Evolutionary conservation across 108 stramenopile genomes (phyloP).

Genomic region (Nitzschia palea): DNA sequence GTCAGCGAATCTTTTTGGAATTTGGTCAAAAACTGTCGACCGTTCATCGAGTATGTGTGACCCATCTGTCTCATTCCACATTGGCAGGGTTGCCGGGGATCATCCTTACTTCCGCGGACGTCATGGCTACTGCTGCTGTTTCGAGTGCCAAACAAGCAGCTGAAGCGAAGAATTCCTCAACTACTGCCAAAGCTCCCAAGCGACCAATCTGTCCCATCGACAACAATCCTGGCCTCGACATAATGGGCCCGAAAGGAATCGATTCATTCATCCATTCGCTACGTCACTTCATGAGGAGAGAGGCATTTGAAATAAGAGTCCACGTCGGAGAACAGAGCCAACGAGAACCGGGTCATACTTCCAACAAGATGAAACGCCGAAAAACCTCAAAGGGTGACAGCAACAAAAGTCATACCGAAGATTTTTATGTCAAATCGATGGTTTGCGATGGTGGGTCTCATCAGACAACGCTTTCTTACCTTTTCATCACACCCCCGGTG

Average conservation of each 20-base stretch:
- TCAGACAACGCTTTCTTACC: conserved; percentile 52
- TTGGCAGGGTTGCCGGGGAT: conserved; percentile 83
- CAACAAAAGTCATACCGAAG: conserved; percentile 15
- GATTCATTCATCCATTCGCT: conserved; percentile 64
- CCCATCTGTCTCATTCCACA: conserved; percentile 62
- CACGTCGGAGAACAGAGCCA: conserved; percentile 56
- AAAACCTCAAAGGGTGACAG: conserved; percentile 15
- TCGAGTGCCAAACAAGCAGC: conserved; percentile 10
- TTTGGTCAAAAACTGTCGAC: conserved; percentile 60
- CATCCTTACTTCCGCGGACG: conserved; percentile 80
- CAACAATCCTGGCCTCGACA: conserved; percentile 41
- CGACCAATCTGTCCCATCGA: background rate
- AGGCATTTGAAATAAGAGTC: conserved; percentile 61
- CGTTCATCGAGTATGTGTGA: conserved; percentile 70
- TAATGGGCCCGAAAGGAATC: conserved; percentile 72
- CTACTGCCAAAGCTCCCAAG: background rate
- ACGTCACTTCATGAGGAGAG: conserved; percentile 81
- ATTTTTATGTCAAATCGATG: conserved; percentile 32
- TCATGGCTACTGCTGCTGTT: conserved; percentile 1
- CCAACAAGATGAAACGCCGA: conserved; percentile 20
- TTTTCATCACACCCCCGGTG: conserved; percentile 69
- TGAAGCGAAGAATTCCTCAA: conserved; percentile 8
- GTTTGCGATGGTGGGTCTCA: background rate
- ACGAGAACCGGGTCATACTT: conserved; percentile 33
- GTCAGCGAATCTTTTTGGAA: conserved; percentile 83